Conservation (phyloP, 768 basidiomycete species). For the Leccinum rimulosum region DNA sequence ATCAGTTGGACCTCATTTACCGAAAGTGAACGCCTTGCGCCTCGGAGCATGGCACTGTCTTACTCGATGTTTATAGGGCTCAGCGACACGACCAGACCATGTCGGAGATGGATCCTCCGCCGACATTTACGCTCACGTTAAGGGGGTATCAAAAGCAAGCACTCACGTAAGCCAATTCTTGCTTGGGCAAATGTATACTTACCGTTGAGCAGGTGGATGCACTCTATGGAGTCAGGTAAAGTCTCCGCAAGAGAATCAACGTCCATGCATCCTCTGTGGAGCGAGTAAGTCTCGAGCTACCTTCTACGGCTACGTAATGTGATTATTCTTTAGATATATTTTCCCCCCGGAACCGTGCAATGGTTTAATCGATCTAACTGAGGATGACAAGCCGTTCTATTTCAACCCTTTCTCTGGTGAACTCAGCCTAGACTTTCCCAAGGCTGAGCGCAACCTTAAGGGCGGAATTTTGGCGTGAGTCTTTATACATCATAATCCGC, state of each 20-base stretch:
- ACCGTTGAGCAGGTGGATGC: constrained; percentile 75
- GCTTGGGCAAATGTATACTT: neutral
- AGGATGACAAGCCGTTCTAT: constrained; percentile 77
- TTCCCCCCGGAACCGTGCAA: constrained; percentile 63
- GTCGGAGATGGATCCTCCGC: constrained; percentile 77
- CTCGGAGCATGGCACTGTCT: neutral
- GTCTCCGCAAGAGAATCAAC: constrained; percentile 63
- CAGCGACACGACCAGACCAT: constrained; percentile 76
- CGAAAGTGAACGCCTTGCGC: constrained; percentile 52
- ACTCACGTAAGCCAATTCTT: constrained; percentile 48
- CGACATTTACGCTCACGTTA: constrained; percentile 71
- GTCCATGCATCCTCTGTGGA: constrained; percentile 94
- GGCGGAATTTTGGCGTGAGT: constrained; percentile 92
- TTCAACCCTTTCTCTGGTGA: constrained; percentile 93
- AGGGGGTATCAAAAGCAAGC: constrained; percentile 95
- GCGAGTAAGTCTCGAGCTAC: constrained; percentile 56
- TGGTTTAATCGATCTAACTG: constrained; percentile 73
- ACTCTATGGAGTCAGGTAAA: constrained; percentile 75
- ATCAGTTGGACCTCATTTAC: constrained; percentile 82
- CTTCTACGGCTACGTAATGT: neutral
- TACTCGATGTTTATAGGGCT: constrained; percentile 50
- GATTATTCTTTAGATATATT: constrained; percentile 52
- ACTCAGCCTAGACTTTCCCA: constrained; percentile 81
- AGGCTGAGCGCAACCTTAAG: constrained; percentile 67
- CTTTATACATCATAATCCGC: neutral